These are phyloP conservation scores for Pythium aquatile DNA, from an alignment of 352 stramenopile species.

Conservation along the genomic window DNA sequence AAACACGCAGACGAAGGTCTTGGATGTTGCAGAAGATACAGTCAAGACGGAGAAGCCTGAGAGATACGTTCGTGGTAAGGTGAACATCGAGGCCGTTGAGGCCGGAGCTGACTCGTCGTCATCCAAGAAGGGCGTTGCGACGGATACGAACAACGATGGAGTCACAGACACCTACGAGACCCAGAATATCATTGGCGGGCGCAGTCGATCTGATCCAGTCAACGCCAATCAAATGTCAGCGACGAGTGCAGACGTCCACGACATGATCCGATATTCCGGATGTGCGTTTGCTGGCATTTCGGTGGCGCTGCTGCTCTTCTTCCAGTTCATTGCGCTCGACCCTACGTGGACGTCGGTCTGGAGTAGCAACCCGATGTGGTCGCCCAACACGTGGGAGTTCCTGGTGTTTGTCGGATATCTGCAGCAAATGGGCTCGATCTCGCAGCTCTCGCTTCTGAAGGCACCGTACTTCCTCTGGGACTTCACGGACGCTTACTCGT, in stretches of 20 bases:
- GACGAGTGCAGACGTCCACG: conserved; percentile 47
- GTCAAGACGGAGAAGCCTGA: conserved; percentile 16
- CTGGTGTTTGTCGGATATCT: conserved; percentile 67
- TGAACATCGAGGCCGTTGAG: not conserved
- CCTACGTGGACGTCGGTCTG: conserved; percentile 30
- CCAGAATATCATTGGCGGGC: conserved; percentile 55
- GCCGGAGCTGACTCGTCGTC: not conserved
- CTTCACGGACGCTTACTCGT: conserved; percentile 65
- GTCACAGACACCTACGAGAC: conserved; percentile 11
- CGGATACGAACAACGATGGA: conserved; percentile 7
- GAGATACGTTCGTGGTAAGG: conserved; percentile 22
- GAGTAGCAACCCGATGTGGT: conserved; percentile 46
- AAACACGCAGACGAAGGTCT: not conserved
- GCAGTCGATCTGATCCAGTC: conserved; percentile 47
- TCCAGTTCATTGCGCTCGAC: conserved; percentile 64
- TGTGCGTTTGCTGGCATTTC: conserved; percentile 62
- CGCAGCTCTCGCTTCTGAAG: conserved; percentile 61
- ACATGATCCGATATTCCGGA: conserved; percentile 56
- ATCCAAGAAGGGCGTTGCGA: not conserved
- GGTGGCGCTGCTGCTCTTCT: conserved; percentile 59
- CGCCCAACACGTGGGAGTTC: conserved; percentile 77
- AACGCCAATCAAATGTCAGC: conserved; percentile 45
- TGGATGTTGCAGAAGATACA: conserved; percentile 1
- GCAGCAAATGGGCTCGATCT: conserved; percentile 62
- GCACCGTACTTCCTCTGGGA: conserved; percentile 66